A percentile compares a stretch with the other conserved stretches of the same genome.
Evolutionary conservation across 495 filamentous ascomycete species (phyloP).

Genomic region (Penicillium angulare): DNA sequence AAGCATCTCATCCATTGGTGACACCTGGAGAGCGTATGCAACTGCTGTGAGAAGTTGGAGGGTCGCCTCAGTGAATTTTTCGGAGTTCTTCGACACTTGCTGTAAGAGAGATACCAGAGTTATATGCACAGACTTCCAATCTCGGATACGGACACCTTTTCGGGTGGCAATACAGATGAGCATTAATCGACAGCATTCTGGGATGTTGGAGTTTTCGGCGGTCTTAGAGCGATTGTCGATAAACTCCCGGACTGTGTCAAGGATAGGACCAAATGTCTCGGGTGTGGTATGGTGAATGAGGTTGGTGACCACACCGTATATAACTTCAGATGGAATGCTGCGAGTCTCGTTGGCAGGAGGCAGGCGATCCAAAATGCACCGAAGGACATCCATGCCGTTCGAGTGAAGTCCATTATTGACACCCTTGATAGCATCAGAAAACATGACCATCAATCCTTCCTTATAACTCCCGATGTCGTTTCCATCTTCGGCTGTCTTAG

Average conservation of each 20-base stretch:
- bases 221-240: conserved; percentile 34
- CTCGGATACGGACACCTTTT: conserved; percentile 68
- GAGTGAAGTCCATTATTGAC: conserved; percentile 79
- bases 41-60: conserved; percentile 60
- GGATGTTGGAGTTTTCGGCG: conserved; percentile 39
- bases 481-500: conserved; percentile 47
- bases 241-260: conserved; percentile 56
- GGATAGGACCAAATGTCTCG: conserved; percentile 59
- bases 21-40: conserved; percentile 67
- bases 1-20: conserved; percentile 79
- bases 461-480: conserved; percentile 59
- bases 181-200: conserved; percentile 59
- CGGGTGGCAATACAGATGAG: conserved; percentile 69
- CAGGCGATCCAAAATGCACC: conserved; percentile 53
- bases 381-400: conserved; percentile 67
- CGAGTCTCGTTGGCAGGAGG: conserved; percentile 50
- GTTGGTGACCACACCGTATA: conserved; percentile 71
- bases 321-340: conserved; percentile 54
- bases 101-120: conserved; percentile 55
- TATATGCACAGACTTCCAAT: conserved; percentile 68
- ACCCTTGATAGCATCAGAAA: conserved; percentile 84
- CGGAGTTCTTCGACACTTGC: conserved; percentile 34
- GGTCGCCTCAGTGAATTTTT: conserved; percentile 41
- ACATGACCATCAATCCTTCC: conserved; percentile 86
- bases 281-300: conserved; percentile 77